These are phyloP conservation scores for Cucumis melo DNA, from an alignment of 306 rosid genomes.

Conservation along the genomic window DNA sequence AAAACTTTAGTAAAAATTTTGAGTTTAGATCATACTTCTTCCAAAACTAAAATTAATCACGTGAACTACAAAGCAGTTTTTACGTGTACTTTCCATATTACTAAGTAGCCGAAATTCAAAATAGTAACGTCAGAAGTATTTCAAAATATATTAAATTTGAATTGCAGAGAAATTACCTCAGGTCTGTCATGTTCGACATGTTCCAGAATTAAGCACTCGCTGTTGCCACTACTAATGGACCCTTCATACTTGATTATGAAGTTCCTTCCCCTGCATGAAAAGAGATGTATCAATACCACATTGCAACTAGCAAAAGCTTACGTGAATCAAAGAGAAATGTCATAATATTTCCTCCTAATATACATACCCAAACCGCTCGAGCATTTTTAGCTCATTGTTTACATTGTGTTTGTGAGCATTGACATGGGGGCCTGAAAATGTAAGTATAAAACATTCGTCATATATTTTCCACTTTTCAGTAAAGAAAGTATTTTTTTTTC, in stretches of 20 bases:
- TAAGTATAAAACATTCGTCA: not conserved
- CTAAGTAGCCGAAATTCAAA: not conserved
- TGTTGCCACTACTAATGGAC: conserved; percentile 16
- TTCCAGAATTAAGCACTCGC: conserved; percentile 25
- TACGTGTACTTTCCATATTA: not conserved
- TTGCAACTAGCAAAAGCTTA: not conserved
- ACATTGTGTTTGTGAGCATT: conserved; percentile 24
- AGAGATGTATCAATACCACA: not conserved
- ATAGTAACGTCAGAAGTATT: not conserved
- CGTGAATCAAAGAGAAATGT: not conserved
- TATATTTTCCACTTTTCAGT: not conserved
- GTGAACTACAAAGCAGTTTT: not conserved
- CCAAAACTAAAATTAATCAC: not conserved
- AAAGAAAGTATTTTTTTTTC: no score
- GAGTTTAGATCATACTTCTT: not conserved
- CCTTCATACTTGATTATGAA: conserved; percentile 27
- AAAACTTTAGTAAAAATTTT: not conserved
- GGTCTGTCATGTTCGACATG: conserved; percentile 83
- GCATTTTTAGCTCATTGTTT: conserved; percentile 22
- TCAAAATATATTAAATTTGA: not conserved
- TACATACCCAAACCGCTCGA: conserved; percentile 25
- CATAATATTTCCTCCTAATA: not conserved
- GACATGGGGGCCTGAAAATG: conserved; percentile 22
- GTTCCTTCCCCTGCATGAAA: conserved; percentile 21
- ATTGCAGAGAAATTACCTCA: conserved; percentile 40